Evolutionary conservation across 2,329 filamentous ascomycete genomes (phyloP).

Genomic region (Alternaria dauci): DNA sequence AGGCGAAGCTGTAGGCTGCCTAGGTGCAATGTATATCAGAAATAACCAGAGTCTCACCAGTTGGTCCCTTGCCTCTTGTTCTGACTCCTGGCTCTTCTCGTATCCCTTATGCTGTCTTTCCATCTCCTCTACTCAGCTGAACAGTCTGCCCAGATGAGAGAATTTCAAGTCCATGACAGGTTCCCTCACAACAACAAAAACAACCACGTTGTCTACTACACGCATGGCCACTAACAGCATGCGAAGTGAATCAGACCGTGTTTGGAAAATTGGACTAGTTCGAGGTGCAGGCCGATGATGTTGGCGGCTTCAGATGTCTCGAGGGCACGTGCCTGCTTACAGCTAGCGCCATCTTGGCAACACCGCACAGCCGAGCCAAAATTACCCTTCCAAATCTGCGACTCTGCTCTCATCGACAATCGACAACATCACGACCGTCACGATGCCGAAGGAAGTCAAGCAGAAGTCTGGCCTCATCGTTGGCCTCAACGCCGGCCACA

Average conservation of each 20-base stretch:
- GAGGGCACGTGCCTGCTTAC: slow-evolving; percentile 25
- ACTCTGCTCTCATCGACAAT: slow-evolving; percentile 27
- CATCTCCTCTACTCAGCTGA: background rate
- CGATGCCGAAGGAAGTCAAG: slow-evolving; percentile 64
- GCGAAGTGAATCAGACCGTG: too few species aligned
- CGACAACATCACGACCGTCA: slow-evolving; percentile 51
- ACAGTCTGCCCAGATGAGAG: background rate
- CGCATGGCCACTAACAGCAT: too few species aligned
- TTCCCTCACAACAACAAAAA: too few species aligned
- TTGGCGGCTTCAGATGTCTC: background rate
- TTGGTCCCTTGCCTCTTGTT: background rate
- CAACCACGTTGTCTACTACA: too few species aligned
- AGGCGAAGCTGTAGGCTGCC: slow-evolving; percentile 54
- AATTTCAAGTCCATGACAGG: too few species aligned
- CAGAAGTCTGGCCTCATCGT: slow-evolving; percentile 63
- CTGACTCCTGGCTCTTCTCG: background rate
- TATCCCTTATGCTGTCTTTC: background rate
- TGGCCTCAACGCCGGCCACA: slow-evolving; percentile 71
- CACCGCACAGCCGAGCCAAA: slow-evolving; percentile 31
- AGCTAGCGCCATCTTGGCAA: slow-evolving; percentile 29
- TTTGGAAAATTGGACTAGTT: background rate
- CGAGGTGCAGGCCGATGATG: background rate
- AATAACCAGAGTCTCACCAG: background rate
- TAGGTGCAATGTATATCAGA: background rate
- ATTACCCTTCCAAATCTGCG: slow-evolving; percentile 24